Conservation (phyloP, 1,139 yeast genomes). For the Eremothecium coryli region DNA sequence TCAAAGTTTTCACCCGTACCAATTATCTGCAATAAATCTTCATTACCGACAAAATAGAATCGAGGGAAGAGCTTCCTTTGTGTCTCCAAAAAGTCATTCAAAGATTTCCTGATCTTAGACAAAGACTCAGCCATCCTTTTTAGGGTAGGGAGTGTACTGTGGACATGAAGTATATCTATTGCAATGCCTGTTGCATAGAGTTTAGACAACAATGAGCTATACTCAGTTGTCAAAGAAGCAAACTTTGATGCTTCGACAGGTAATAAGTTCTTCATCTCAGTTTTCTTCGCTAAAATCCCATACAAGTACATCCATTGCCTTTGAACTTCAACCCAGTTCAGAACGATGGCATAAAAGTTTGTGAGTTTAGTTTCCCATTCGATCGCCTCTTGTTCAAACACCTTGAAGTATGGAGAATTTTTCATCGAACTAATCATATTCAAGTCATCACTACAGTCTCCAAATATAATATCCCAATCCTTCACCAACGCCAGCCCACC, state of each 20-base stretch:
- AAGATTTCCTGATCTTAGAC: slow-evolving; percentile 50
- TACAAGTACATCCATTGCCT: slow-evolving; percentile 81
- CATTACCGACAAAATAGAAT: slow-evolving; percentile 84
- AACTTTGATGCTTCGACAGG: slow-evolving; percentile 69
- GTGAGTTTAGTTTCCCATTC: slow-evolving; percentile 52
- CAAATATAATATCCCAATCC: slow-evolving; percentile 61
- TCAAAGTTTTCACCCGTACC: slow-evolving; percentile 51
- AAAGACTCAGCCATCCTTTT: slow-evolving; percentile 49
- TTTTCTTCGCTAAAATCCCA: slow-evolving; percentile 59
- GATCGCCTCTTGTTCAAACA: slow-evolving; percentile 52
- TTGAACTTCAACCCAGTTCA: slow-evolving; percentile 76
- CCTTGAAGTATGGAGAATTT: slow-evolving; percentile 52
- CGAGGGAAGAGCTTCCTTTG: slow-evolving; percentile 75
- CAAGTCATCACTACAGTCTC: slow-evolving; percentile 51
- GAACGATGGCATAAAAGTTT: slow-evolving; percentile 44
- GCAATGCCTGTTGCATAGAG: slow-evolving; percentile 45
- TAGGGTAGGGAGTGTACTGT: slow-evolving; percentile 43
- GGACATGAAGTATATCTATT: slow-evolving; percentile 48
- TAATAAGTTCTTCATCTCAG: slow-evolving; percentile 51
- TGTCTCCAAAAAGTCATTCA: slow-evolving; percentile 69
- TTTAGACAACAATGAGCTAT: slow-evolving; percentile 42
- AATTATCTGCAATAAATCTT: slow-evolving; percentile 73
- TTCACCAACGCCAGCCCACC: slow-evolving; percentile 48
- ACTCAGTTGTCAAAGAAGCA: slow-evolving; percentile 53
- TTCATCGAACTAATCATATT: slow-evolving; percentile 62